Evolutionary conservation across 2,329 filamentous ascomycete species (phyloP).

Genomic region (Pseudocercospora ulei): DNA sequence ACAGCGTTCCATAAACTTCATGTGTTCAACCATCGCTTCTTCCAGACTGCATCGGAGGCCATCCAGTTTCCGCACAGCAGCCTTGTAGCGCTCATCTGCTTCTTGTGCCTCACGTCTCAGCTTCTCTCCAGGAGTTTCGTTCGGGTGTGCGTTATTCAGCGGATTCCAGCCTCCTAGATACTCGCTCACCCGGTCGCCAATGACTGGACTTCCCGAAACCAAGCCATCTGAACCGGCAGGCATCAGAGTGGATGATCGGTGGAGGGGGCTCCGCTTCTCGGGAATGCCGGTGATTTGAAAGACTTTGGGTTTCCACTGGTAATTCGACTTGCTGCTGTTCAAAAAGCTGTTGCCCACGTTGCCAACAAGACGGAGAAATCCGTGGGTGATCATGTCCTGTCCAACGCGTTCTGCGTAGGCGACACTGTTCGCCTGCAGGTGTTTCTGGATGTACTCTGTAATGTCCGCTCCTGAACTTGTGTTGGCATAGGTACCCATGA

Average conservation of each 20-base stretch:
- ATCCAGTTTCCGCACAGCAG: slow-evolving; percentile 73
- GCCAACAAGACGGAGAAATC: slow-evolving; percentile 80
- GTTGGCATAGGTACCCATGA: slow-evolving; percentile 88
- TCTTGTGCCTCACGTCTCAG: slow-evolving; percentile 81
- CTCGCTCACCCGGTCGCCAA: slow-evolving; percentile 63
- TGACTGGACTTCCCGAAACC: slow-evolving; percentile 61
- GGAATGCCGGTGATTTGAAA: slow-evolving; percentile 81
- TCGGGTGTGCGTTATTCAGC: slow-evolving; percentile 78
- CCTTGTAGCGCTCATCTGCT: slow-evolving; percentile 88
- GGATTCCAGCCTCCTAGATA: slow-evolving; percentile 90
- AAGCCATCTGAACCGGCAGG: slow-evolving; percentile 37
- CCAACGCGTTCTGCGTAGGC: slow-evolving; percentile 90
- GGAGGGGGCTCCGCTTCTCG: slow-evolving; percentile 65
- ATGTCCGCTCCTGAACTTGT: slow-evolving; percentile 86
- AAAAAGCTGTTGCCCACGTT: slow-evolving; percentile 93
- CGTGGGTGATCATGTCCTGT: slow-evolving; percentile 77
- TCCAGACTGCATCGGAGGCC: slow-evolving; percentile 88
- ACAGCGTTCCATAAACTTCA: slow-evolving; percentile 94
- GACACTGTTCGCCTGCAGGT: slow-evolving; percentile 73
- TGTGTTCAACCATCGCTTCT: slow-evolving; percentile 82
- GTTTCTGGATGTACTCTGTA: slow-evolving; percentile 84
- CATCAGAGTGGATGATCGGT: slow-evolving; percentile 63
- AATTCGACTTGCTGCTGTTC: slow-evolving; percentile 94
- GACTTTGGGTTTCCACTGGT: slow-evolving; percentile 89
- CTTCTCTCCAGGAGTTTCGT: slow-evolving; percentile 80